Base-by-base conservation (phyloP, 495 filamentous ascomycete species). In the Tuber borchii region DNA sequence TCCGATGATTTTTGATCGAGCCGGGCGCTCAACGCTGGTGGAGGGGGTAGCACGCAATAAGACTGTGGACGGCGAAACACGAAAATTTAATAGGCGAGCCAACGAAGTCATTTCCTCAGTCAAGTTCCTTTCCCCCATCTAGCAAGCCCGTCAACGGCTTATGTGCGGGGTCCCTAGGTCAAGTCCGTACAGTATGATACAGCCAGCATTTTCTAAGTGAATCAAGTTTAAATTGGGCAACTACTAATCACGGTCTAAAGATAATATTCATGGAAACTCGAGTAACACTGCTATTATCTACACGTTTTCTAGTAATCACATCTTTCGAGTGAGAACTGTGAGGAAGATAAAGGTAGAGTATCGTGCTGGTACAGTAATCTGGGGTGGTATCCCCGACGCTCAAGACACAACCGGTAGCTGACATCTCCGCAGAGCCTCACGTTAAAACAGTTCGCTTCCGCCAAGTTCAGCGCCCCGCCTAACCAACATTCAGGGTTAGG, bases 381-480 rank as follows among this genome's bases (percentile, higher is more conserved):
- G 56, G 12, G 51, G n/a, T 3, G 20, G 22, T 8, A 26, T 56
- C 7, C 26, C 12, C 2, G 51, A 56, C 7, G n/a, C 26, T 17
- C 56, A 12, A 6, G 31, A 61, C n/a, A 61, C 5, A 40, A 40
- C 39, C 39, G 39, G 39, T 9, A 0, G 26, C 26, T 31, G 56
- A 65, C 56, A 65, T 65, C 56, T 65, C 26, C 56, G 56, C 56
- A 65, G 56, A 65, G 56, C 56, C 56, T 34, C 56, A 65, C 3
- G 9, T 65, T 65, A 65, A 65, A 65, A 65, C 26, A 6, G 12
- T 26, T 34, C 56, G 26, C 56, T 65, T 65, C 26, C 56, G 56
- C 31, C 26, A 5, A 65, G 56, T 34, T 17, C 26, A 0, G 16
- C 14, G 12, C 14, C 26, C 34, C 12, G 39, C 56, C 3, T 0